These are phyloP conservation scores for Xerocomellus dryophilus DNA, from an alignment of 768 basidiomycete species.

Conservation along the genomic window DNA sequence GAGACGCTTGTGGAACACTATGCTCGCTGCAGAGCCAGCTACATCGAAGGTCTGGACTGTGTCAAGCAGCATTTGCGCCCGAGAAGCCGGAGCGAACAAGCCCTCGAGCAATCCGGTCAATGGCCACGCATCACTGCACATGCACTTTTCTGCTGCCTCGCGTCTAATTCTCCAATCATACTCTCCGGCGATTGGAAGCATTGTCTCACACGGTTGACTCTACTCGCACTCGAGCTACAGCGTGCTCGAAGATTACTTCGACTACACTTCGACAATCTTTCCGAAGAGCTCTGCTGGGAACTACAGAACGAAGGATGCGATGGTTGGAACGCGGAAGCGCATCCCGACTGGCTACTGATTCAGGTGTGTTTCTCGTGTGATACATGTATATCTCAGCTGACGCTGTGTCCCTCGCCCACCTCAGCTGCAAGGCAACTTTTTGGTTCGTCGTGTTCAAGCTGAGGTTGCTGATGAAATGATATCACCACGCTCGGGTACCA, in stretches of 20 bases:
- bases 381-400: background rate
- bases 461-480: slow-evolving; percentile 48
- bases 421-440: slow-evolving; percentile 46
- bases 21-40: slow-evolving; percentile 2
- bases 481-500: slow-evolving; percentile 33
- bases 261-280: slow-evolving; percentile 18
- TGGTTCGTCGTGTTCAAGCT: slow-evolving; percentile 42
- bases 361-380: slow-evolving; percentile 31
- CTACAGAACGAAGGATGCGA: slow-evolving; percentile 24
- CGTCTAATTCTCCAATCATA: slow-evolving; percentile 17
- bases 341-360: slow-evolving; percentile 45
- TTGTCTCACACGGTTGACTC: slow-evolving; percentile 30
- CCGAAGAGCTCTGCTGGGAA: slow-evolving; percentile 33
- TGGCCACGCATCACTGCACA: slow-evolving; percentile 39
- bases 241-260: slow-evolving; percentile 36
- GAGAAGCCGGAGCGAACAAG: slow-evolving; percentile 13
- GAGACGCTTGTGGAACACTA: slow-evolving; percentile 12
- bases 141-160: slow-evolving; percentile 31
- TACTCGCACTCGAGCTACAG: slow-evolving; percentile 34
- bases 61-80: slow-evolving; percentile 15
- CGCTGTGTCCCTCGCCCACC: background rate
- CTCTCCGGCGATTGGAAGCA: slow-evolving; percentile 30
- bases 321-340: slow-evolving; percentile 7
- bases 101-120: slow-evolving; percentile 21
- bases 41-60: background rate